Evolutionary conservation across 1,284 basidiomycete genomes (phyloP).

Genomic region (Pholiota adiposa): DNA sequence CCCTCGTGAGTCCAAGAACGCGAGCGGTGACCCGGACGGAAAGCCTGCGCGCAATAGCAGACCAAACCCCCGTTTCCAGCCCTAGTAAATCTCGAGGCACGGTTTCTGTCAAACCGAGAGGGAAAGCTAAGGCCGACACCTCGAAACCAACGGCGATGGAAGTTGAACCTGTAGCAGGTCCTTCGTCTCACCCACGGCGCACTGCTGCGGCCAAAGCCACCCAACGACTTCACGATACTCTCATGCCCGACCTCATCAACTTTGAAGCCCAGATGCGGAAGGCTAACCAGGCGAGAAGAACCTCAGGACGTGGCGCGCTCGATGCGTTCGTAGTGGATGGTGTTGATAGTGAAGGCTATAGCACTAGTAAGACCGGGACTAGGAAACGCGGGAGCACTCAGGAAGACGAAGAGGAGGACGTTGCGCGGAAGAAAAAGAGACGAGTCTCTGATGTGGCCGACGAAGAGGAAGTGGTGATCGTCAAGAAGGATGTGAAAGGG

Average conservation of each 20-base stretch:
- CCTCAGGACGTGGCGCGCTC: conserved; percentile 20
- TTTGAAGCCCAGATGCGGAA: conserved; percentile 62
- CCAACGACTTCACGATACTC: conserved; percentile 60
- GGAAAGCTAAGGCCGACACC: not conserved
- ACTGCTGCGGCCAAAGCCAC: conserved; percentile 71
- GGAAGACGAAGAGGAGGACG: conserved; percentile 15
- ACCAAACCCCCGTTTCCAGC: conserved; percentile 15
- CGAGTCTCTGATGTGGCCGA: conserved; percentile 25
- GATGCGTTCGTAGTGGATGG: conserved; percentile 23
- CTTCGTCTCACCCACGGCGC: conserved; percentile 40
- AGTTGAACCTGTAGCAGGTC: conserved; percentile 15
- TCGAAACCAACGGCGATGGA: conserved; percentile 21
- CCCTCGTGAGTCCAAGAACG: conserved; percentile 14
- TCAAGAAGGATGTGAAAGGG: conserved; percentile 8
- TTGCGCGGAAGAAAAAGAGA: conserved; percentile 36
- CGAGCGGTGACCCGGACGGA: conserved; percentile 26
- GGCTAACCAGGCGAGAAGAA: conserved; percentile 34
- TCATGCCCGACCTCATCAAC: conserved; percentile 77
- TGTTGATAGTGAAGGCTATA: conserved; percentile 19
- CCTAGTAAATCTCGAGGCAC: not conserved
- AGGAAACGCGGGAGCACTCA: conserved; percentile 24
- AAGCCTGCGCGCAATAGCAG: conserved; percentile 31
- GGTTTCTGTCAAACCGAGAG: not conserved
- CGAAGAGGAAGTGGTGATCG: conserved; percentile 14
- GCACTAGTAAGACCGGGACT: not conserved